Evolutionary conservation across 805 yeast species (phyloP).

Genomic region (Lipomyces kockii): DNA sequence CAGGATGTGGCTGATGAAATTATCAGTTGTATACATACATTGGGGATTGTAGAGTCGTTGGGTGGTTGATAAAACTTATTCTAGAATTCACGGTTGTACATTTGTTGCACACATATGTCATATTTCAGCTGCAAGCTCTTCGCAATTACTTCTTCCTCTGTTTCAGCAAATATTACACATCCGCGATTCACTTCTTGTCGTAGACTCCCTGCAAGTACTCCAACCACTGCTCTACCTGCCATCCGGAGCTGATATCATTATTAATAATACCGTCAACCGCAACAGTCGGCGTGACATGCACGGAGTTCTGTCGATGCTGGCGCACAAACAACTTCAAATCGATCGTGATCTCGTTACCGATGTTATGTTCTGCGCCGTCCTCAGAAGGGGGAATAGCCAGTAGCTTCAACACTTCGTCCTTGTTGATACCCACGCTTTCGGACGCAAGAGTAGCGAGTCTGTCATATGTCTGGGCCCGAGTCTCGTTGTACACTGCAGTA

Average conservation of each 20-base stretch:
- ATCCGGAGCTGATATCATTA: constrained; percentile 64
- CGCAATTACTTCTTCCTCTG: background rate
- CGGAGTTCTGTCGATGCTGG: constrained; percentile 73
- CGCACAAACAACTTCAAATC: constrained; percentile 77
- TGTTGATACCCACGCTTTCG: constrained; percentile 48
- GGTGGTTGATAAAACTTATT: background rate
- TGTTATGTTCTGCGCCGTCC: constrained; percentile 50
- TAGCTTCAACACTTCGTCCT: constrained; percentile 46
- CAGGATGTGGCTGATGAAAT: background rate
- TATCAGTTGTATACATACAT: background rate
- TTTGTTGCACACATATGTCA: background rate
- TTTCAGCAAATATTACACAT: background rate
- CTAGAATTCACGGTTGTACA: background rate
- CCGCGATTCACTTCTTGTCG: constrained; percentile 13
- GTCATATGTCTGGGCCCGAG: constrained; percentile 61
- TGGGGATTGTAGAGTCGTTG: background rate
- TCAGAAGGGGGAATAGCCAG: constrained; percentile 45
- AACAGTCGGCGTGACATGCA: constrained; percentile 86
- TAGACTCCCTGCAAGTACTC: constrained; percentile 32
- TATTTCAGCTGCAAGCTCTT: too few relatives aligned
- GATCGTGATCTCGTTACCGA: constrained; percentile 61
- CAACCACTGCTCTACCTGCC: constrained; percentile 54
- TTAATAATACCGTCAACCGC: constrained; percentile 68
- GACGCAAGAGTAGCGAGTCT: constrained; percentile 58
- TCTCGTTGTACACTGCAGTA: constrained; percentile 56